phyloP scores from a whole-genome alignment of 768 basidiomycete species.

The Leccinum olivaceopallidum region DNA sequence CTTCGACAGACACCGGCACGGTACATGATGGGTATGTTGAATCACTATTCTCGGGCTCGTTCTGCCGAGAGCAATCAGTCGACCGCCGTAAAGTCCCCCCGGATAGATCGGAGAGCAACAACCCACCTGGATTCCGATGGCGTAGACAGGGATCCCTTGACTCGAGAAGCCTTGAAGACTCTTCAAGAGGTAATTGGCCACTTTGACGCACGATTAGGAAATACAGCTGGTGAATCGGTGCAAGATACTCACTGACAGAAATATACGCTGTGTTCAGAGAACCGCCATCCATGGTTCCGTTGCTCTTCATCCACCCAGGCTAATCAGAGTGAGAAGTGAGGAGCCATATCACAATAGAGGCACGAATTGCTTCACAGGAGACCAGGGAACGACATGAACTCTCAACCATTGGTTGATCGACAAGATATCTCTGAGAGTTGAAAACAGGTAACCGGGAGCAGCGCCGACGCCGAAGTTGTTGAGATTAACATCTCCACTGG shows the following conservation, averaged over 20 bases:
- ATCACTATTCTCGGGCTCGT: constrained; percentile 55
- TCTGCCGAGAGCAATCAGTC: constrained; percentile 35
- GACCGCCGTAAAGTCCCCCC: neutral
- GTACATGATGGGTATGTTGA: constrained; percentile 67
- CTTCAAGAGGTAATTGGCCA: constrained; percentile 73
- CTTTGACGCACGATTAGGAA: constrained; percentile 35
- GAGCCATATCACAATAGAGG: neutral
- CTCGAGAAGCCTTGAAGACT: constrained; percentile 65
- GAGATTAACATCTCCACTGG: constrained; percentile 60
- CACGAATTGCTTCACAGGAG: constrained; percentile 51
- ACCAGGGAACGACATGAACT: constrained; percentile 71
- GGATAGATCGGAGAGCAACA: neutral
- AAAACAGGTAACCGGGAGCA: constrained; percentile 63
- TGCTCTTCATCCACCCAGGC: constrained; percentile 79
- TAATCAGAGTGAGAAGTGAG: constrained; percentile 27
- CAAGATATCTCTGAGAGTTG: constrained; percentile 62
- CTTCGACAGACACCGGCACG: constrained; percentile 57
- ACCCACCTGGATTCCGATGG: constrained; percentile 55
- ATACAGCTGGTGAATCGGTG: neutral
- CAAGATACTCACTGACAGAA: constrained; percentile 43
- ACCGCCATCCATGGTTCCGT: constrained; percentile 67
- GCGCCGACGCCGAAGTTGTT: constrained; percentile 54
- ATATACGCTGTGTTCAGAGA: constrained; percentile 51
- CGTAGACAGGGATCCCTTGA: constrained; percentile 61
- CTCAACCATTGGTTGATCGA: constrained; percentile 53